Evolutionary conservation across 1,284 basidiomycete species (phyloP).

Genomic region (Takashimella koratensis): DNA sequence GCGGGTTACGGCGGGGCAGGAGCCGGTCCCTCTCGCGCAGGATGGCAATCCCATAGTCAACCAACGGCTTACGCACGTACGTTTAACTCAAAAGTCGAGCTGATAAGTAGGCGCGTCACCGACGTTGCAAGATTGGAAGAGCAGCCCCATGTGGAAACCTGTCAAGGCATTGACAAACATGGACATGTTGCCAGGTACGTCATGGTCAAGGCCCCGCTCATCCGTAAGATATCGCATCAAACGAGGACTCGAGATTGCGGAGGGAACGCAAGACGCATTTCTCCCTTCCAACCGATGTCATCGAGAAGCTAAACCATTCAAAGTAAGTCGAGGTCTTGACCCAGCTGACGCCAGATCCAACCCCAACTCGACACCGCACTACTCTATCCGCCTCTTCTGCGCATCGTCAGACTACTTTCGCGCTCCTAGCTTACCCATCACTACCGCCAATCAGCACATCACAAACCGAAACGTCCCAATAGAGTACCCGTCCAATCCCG

Average conservation of each 20-base stretch:
- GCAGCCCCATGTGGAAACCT: constrained; percentile 47
- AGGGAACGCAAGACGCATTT: constrained; percentile 31
- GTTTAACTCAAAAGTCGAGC: not conserved
- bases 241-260: constrained; percentile 31
- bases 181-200: constrained; percentile 36
- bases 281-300: constrained; percentile 27
- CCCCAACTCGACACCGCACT: constrained; percentile 26
- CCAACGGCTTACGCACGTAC: not conserved
- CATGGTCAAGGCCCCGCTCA: not conserved
- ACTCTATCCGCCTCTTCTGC: constrained; percentile 74
- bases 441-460: constrained; percentile 41
- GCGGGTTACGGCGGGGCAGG: not conserved
- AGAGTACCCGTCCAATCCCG: constrained; percentile 87
- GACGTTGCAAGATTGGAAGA: constrained; percentile 40
- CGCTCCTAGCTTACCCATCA: constrained; percentile 43
- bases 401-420: constrained; percentile 80
- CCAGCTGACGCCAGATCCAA: constrained; percentile 18
- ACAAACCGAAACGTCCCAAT: constrained; percentile 56
- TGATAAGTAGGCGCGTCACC: constrained; percentile 6
- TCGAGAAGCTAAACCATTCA: constrained; percentile 33
- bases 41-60: not conserved
- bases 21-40: not conserved
- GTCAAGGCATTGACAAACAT: constrained; percentile 40
- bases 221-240: constrained; percentile 27
- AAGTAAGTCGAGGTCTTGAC: constrained; percentile 28